A percentile compares a stretch with the other conserved stretches of the same genome.
These are phyloP conservation scores for Trichosporon asahii DNA, from an alignment of 1,284 basidiomycete species.

Conservation along the genomic window DNA sequence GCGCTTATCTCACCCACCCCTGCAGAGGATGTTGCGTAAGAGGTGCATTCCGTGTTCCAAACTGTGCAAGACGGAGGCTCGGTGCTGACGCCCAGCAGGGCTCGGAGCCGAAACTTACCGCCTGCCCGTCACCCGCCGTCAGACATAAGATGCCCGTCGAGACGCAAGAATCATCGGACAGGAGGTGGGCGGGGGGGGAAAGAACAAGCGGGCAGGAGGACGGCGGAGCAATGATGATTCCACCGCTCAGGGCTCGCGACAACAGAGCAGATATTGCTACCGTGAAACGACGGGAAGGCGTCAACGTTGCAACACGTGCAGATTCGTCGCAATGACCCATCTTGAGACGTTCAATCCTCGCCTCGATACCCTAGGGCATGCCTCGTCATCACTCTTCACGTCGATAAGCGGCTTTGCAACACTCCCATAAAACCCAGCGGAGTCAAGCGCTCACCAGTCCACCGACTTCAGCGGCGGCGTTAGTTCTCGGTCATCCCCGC, in stretches of 20 bases:
- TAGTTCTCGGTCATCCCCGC: too few species aligned
- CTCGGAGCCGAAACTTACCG: not conserved
- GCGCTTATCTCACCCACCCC: slow-evolving; percentile 4
- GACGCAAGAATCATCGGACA: not conserved
- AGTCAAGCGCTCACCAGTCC: too few species aligned
- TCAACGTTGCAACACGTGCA: too few species aligned
- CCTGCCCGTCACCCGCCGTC: not conserved
- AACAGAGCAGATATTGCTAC: too few species aligned
- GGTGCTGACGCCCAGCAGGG: not conserved
- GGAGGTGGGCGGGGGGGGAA: not conserved
- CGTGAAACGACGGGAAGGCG: not conserved
- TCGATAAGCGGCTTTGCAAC: too few species aligned
- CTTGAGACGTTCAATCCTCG: too few species aligned
- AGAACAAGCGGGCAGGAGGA: not conserved
- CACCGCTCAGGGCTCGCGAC: not conserved
- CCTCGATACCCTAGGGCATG: too few species aligned
- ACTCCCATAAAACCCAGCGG: too few species aligned
- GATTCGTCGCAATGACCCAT: too few species aligned
- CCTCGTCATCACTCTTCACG: too few species aligned
- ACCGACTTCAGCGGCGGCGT: too few species aligned
- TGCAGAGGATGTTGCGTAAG: not conserved
- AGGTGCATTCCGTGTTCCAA: not conserved
- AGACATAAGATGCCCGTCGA: not conserved
- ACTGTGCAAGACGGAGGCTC: too few species aligned
- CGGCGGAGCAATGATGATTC: not conserved